Percentiles rank a stretch among this genome's conserved stretches.
Conservation (phyloP, 176 grass and related monocot genomes). For the Phragmites australis region DNA sequence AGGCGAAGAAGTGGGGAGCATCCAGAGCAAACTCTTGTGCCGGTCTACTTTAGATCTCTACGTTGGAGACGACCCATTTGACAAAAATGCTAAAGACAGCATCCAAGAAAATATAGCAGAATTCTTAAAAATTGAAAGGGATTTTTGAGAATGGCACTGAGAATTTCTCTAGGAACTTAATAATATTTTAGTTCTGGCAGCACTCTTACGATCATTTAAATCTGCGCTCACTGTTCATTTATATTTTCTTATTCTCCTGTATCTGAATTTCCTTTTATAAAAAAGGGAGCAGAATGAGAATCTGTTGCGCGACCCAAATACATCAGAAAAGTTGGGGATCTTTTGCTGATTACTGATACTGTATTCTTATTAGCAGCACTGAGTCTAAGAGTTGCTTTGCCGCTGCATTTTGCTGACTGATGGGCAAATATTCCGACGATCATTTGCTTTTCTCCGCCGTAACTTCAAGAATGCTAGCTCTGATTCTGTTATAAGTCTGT, state of each 20-base stretch:
- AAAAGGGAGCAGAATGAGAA: neutral
- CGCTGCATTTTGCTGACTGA: neutral
- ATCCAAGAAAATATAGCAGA: slow-evolving; percentile 64
- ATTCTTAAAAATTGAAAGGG: slow-evolving; percentile 40
- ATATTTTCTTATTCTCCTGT: neutral
- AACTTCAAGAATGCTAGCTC: neutral
- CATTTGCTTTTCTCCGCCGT: neutral
- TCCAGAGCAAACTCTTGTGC: slow-evolving; percentile 88
- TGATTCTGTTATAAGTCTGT: neutral
- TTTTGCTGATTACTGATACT: neutral
- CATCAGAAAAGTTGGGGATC: neutral
- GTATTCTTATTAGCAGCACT: neutral
- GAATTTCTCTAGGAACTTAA: neutral
- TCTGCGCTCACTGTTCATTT: neutral
- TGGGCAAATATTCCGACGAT: neutral
- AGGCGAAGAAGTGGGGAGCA: slow-evolving; percentile 64
- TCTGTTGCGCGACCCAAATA: neutral
- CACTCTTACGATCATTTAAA: neutral
- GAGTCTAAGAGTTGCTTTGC: neutral
- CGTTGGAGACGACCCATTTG: slow-evolving; percentile 84
- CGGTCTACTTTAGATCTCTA: slow-evolving; percentile 90
- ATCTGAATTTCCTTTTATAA: neutral
- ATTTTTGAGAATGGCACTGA: neutral
- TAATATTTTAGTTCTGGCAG: neutral
- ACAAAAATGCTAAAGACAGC: slow-evolving; percentile 65